phyloP scores from a whole-genome alignment of 805 yeast species.

The Yarrowia alimentaria region DNA sequence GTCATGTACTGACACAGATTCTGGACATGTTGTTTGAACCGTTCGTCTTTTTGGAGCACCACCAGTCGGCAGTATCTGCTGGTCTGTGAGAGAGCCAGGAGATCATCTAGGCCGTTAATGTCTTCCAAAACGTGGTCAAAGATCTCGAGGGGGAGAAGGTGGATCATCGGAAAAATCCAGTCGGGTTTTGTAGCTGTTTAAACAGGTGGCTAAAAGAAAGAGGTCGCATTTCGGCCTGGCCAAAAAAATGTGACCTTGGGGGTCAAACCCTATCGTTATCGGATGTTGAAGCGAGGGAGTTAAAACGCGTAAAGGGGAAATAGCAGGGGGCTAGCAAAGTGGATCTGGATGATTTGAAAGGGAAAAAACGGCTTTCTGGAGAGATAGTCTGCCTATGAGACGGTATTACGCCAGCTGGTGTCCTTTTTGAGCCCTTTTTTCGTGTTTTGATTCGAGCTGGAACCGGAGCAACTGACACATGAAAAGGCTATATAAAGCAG shows the following conservation, averaged over 20 bases:
- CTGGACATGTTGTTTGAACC: constrained; percentile 16
- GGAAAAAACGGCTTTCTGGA: too few species aligned
- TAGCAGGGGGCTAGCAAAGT: too few species aligned
- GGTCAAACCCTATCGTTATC: constrained; percentile 27
- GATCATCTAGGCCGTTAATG: constrained; percentile 2
- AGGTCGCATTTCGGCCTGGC: too few species aligned
- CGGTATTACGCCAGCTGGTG: too few species aligned
- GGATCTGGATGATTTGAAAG: too few species aligned
- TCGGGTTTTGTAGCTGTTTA: neutral
- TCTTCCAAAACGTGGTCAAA: constrained; percentile 1
- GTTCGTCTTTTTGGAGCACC: constrained; percentile 10
- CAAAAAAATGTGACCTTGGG: constrained; percentile 20
- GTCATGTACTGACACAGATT: constrained; percentile 20
- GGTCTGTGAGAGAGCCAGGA: constrained; percentile 15
- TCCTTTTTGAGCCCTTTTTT: too few species aligned
- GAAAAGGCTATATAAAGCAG: too few species aligned
- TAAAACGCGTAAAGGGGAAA: constrained; percentile 3
- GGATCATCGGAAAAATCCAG: constrained; percentile 5
- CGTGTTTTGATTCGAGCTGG: too few species aligned
- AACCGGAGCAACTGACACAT: too few species aligned
- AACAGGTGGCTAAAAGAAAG: neutral
- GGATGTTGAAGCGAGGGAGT: constrained; percentile 10
- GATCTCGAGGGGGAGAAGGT: constrained; percentile 12
- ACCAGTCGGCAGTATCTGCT: constrained; percentile 6
- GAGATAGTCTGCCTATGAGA: too few species aligned